Percentiles rank a stretch among this genome's conserved stretches.
Conservation (phyloP, 176 grass and related monocot species). For the Carex littledalei region DNA sequence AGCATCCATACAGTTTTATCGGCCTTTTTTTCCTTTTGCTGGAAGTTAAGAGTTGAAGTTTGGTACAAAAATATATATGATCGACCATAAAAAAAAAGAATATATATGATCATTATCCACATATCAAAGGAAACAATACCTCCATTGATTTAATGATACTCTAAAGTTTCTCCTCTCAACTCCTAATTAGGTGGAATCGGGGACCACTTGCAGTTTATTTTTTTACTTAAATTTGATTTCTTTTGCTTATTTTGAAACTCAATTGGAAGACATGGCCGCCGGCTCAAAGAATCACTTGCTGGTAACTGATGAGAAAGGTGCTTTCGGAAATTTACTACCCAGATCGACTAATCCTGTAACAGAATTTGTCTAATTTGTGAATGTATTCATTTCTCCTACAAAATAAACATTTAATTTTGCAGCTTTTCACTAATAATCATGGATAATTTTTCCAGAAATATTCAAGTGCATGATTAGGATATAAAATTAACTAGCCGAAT, state of each 20-base stretch:
- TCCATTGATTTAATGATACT: conserved; percentile 72
- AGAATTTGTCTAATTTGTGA: neutral
- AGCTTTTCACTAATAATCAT: neutral
- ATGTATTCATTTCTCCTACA: neutral
- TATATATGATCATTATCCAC: neutral
- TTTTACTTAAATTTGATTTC: no score
- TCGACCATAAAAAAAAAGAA: no score
- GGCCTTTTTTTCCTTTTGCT: conserved; percentile 29
- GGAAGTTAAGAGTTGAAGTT: neutral
- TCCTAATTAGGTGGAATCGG: conserved; percentile 61
- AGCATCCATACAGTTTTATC: conserved; percentile 29
- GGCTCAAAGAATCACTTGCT: no score
- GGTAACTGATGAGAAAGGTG: conserved; percentile 5
- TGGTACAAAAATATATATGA: neutral
- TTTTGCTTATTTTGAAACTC: no score
- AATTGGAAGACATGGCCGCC: no score
- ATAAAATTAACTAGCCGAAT: neutral
- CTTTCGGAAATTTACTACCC: conserved; percentile 32
- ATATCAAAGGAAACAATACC: conserved; percentile 85
- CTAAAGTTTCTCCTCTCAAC: conserved; percentile 62
- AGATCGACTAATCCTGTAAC: conserved; percentile 58
- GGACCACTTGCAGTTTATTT: conserved; percentile 53
- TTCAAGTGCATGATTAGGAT: neutral
- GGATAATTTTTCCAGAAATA: neutral
- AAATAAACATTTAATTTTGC: neutral